These are phyloP conservation scores for Mycena rosella DNA, from an alignment of 768 basidiomycete genomes.

Conservation along the genomic window DNA sequence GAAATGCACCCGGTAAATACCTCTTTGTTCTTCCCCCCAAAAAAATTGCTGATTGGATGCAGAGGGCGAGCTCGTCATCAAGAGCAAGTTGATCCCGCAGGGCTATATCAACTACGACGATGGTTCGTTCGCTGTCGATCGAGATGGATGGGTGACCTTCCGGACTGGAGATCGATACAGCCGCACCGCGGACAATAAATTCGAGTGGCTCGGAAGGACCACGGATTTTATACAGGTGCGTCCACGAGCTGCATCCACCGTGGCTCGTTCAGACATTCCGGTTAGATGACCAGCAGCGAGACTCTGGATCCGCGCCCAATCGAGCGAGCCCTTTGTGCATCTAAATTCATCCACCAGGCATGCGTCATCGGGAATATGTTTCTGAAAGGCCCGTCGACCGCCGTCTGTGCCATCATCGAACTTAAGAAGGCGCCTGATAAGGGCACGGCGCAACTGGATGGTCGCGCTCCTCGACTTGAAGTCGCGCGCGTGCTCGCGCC, in stretches of 20 bases:
- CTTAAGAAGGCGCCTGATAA: constrained; percentile 31
- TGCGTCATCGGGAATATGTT: constrained; percentile 53
- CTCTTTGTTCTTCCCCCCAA: not conserved
- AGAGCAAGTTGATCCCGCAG: constrained; percentile 43
- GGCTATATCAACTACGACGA: constrained; percentile 47
- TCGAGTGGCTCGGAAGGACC: constrained; percentile 51
- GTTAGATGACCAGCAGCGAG: constrained; percentile 51
- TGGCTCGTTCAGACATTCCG: constrained; percentile 1
- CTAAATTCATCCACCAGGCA: constrained; percentile 41
- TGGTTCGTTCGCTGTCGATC: constrained; percentile 42
- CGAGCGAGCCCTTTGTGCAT: constrained; percentile 44
- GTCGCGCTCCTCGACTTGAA: no score
- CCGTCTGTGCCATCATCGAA: constrained; percentile 49
- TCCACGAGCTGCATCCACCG: not conserved
- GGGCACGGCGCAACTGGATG: constrained; percentile 21
- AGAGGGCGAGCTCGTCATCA: constrained; percentile 49
- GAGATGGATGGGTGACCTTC: constrained; percentile 46
- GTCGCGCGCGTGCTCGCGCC: constrained; percentile 45
- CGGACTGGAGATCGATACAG: constrained; percentile 50
- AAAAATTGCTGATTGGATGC: not conserved
- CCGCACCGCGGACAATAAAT: constrained; percentile 35
- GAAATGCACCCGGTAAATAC: not conserved
- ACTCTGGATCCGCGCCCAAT: constrained; percentile 50
- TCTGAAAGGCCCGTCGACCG: constrained; percentile 44
- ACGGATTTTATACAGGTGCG: constrained; percentile 51